Evolutionary conservation across 257 asterid species (phyloP).

Genomic region (Solanum corneliomulleri): DNA sequence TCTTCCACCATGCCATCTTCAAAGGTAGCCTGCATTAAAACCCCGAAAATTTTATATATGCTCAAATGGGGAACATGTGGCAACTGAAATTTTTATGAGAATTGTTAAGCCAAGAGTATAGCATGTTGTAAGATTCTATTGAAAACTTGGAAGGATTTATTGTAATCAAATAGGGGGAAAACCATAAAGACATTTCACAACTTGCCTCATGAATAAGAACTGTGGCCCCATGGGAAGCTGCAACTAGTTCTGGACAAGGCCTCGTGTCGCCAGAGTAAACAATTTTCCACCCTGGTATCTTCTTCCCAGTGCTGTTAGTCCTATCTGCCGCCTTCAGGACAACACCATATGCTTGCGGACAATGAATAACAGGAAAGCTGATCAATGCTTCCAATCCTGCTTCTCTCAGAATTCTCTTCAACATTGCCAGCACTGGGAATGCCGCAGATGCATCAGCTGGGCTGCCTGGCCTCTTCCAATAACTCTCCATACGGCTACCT

Average conservation of each 20-base stretch:
- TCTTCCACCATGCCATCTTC: slow-evolving; percentile 80
- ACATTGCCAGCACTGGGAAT: slow-evolving; percentile 26
- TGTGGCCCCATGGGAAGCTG: slow-evolving; percentile 70
- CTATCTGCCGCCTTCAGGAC: slow-evolving; percentile 50
- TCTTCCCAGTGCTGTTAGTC: slow-evolving; percentile 40
- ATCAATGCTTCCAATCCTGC: slow-evolving; percentile 60
- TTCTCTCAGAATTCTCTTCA: slow-evolving; percentile 40
- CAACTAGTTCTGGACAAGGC: slow-evolving; percentile 79
- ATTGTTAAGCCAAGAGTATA: background rate
- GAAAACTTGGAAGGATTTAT: background rate
- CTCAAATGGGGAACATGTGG: background rate
- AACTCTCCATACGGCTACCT: slow-evolving; percentile 74
- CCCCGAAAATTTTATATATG: background rate
- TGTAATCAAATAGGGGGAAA: background rate
- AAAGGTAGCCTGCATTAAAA: slow-evolving; percentile 63
- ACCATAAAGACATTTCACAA: background rate
- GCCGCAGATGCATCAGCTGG: slow-evolving; percentile 26
- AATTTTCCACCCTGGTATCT: slow-evolving; percentile 82
- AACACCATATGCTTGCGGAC: slow-evolving; percentile 80
- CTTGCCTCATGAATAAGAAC: slow-evolving; percentile 83
- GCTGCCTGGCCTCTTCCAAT: slow-evolving; percentile 42
- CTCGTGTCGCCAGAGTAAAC: slow-evolving; percentile 97
- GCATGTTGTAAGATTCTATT: background rate
- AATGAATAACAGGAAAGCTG: slow-evolving; percentile 85
- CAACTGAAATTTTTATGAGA: background rate